phyloP scores from a whole-genome alignment of 2,329 filamentous ascomycete species.

The Scedosporium aurantiacum region DNA sequence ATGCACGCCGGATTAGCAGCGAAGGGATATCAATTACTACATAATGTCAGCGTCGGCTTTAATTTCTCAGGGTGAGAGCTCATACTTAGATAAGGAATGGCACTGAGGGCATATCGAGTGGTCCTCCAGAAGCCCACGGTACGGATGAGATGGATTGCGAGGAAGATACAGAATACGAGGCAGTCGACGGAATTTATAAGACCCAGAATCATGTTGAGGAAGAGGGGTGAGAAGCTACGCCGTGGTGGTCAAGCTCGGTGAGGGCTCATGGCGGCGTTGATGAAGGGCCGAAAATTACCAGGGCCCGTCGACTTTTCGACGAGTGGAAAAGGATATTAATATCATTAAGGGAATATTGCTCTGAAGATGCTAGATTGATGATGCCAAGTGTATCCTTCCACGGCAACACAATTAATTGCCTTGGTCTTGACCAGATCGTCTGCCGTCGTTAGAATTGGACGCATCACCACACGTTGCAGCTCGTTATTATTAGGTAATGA shows the following conservation, averaged over 20 bases:
- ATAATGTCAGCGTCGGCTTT: background rate
- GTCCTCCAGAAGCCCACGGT: conserved; percentile 54
- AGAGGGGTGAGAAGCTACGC: background rate
- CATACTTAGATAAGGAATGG: conserved; percentile 4
- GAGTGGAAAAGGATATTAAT: background rate
- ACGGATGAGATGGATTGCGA: conserved; percentile 60
- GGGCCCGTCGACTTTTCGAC: background rate
- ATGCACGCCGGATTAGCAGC: background rate
- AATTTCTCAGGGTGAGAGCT: background rate
- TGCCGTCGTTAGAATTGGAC: background rate
- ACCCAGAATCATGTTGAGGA: conserved; percentile 53
- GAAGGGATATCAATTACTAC: background rate
- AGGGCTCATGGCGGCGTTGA: background rate
- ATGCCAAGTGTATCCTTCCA: background rate
- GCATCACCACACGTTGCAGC: background rate
- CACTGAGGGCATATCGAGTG: conserved; percentile 27
- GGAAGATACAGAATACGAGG: conserved; percentile 57
- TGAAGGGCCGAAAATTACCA: background rate
- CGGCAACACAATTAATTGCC: background rate
- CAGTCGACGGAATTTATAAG: conserved; percentile 69
- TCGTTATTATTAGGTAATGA: background rate
- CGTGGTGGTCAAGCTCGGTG: background rate
- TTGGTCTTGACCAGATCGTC: no score
- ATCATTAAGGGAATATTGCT: background rate
- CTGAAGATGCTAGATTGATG: background rate